phyloP scores from a whole-genome alignment of 2,329 filamentous ascomycete species.

The Botrytis deweyae region DNA sequence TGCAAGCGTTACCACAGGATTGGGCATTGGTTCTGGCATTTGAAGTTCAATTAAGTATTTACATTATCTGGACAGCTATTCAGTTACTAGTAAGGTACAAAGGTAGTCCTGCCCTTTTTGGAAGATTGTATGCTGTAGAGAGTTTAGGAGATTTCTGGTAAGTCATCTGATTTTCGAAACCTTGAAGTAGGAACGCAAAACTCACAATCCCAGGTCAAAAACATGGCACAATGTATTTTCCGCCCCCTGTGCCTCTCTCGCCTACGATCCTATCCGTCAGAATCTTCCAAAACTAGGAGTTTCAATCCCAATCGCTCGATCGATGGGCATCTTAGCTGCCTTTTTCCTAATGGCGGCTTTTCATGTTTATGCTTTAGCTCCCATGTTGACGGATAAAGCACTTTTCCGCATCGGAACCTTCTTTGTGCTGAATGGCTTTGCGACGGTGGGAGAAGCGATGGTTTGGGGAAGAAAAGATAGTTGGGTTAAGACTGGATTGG shows the following conservation, averaged over 20 bases:
- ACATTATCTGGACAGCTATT: slow-evolving; percentile 44
- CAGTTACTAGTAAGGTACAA: slow-evolving; percentile 43
- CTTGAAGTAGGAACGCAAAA: background rate
- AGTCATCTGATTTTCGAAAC: background rate
- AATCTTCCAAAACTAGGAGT: slow-evolving; percentile 39
- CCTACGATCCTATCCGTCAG: slow-evolving; percentile 41
- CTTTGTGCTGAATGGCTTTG: slow-evolving; percentile 44
- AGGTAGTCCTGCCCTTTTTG: slow-evolving; percentile 43
- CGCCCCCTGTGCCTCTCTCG: slow-evolving; percentile 43
- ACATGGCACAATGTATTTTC: slow-evolving; percentile 47
- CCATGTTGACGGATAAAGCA: slow-evolving; percentile 39
- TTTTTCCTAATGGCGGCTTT: slow-evolving; percentile 45
- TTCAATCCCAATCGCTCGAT: slow-evolving; percentile 39
- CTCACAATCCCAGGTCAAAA: slow-evolving; percentile 36
- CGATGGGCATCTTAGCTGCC: slow-evolving; percentile 41
- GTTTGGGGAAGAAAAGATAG: slow-evolving; percentile 42
- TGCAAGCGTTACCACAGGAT: slow-evolving; percentile 42
- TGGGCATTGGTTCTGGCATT: slow-evolving; percentile 41
- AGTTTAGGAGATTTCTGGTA: slow-evolving; percentile 44
- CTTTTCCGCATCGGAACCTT: slow-evolving; percentile 41
- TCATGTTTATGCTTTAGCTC: slow-evolving; percentile 42
- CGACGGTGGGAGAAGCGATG: slow-evolving; percentile 38
- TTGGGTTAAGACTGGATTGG: slow-evolving; percentile 38
- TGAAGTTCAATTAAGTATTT: slow-evolving; percentile 43
- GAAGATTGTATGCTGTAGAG: slow-evolving; percentile 42